phyloP scores from a whole-genome alignment of 345 rosid species.

The Hibiscus trionum region DNA sequence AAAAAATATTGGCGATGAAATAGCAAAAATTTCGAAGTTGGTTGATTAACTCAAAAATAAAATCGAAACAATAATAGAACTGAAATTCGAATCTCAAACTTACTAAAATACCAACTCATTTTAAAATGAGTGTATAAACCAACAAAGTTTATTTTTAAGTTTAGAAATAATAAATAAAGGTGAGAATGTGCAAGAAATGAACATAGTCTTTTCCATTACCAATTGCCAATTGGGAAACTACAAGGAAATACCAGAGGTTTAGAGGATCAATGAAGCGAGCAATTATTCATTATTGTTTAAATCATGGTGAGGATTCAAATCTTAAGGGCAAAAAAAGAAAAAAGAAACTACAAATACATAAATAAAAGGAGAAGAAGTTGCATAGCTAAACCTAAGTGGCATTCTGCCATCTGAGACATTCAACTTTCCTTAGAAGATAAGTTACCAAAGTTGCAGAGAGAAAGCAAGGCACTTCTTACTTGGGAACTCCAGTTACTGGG shows the following conservation, averaged over 20 bases:
- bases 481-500: slow-evolving; percentile 65
- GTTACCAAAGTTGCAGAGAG: slow-evolving; percentile 2
- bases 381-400: background rate
- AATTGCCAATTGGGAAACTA: background rate
- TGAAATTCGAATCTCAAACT: too few relatives aligned
- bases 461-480: slow-evolving; percentile 18
- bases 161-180: background rate
- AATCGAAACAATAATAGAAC: too few relatives aligned
- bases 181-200: background rate
- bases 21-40: too few relatives aligned
- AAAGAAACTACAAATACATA: background rate
- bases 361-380: background rate
- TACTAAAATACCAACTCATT: too few relatives aligned
- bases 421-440: background rate
- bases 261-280: background rate
- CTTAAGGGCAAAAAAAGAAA: background rate
- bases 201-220: background rate
- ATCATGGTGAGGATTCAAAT: background rate
- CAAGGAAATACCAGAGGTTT: background rate
- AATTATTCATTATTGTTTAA: slow-evolving; percentile 4
- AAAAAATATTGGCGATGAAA: too few relatives aligned
- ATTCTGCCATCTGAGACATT: background rate
- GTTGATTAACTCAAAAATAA: too few relatives aligned
- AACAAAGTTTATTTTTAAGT: too few relatives aligned
- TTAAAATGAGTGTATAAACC: too few relatives aligned